These are phyloP conservation scores for Symbiotaphrina buchneri DNA, from an alignment of 495 filamentous ascomycete species.

Conservation along the genomic window DNA sequence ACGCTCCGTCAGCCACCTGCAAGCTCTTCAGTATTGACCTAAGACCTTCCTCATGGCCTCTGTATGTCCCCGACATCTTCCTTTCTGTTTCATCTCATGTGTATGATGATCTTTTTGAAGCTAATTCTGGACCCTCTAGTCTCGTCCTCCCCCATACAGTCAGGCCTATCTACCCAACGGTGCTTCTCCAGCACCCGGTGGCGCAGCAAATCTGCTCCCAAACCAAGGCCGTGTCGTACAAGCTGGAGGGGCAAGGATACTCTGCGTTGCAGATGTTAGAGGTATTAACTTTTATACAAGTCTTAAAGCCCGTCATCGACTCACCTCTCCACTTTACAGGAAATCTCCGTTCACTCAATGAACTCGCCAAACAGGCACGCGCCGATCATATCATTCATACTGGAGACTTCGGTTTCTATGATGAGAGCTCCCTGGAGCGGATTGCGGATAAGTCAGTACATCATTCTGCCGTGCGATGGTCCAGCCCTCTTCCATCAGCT, in stretches of 20 bases:
- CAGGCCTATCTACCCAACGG: slow-evolving; percentile 11
- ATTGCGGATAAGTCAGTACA: slow-evolving; percentile 90
- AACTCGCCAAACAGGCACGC: slow-evolving; percentile 76
- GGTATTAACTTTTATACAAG: slow-evolving; percentile 25
- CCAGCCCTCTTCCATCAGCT: background rate
- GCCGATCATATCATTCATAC: slow-evolving; percentile 96
- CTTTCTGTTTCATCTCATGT: no score
- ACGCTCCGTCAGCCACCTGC: no score
- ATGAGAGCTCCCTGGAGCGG: slow-evolving; percentile 81
- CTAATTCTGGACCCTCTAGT: no score
- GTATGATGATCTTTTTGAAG: no score
- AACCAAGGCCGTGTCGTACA: slow-evolving; percentile 63
- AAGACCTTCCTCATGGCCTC: slow-evolving; percentile 7
- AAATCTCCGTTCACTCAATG: slow-evolving; percentile 87
- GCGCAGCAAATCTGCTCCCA: slow-evolving; percentile 22
- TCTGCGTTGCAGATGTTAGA: slow-evolving; percentile 96
- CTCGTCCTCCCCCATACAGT: slow-evolving; percentile 14
- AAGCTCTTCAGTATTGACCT: no score
- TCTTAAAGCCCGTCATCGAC: background rate
- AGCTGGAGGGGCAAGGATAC: slow-evolving; percentile 58
- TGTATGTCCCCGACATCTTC: slow-evolving; percentile 2
- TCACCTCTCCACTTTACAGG: slow-evolving; percentile 33
- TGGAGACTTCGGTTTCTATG: slow-evolving; percentile 98
- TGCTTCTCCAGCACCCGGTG: slow-evolving; percentile 16
- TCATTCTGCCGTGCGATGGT: background rate